These are phyloP conservation scores for Isatis tinctoria DNA, from an alignment of 345 rosid species.

Conservation along the genomic window DNA sequence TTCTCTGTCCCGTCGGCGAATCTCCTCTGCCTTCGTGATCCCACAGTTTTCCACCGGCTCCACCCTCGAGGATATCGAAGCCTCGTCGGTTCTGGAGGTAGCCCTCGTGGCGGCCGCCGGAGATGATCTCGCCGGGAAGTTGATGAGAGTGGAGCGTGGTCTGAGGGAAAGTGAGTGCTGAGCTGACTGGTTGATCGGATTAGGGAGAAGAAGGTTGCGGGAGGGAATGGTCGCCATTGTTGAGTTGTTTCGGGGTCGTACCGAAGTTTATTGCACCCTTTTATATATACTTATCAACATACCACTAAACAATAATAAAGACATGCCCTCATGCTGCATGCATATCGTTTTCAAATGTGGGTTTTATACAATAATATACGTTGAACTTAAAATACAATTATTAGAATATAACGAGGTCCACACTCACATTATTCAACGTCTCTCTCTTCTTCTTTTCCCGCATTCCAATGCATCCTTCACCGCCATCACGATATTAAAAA, in stretches of 20 bases:
- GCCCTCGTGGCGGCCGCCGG: constrained; percentile 6
- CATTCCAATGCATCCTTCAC: not conserved
- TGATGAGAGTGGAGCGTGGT: not conserved
- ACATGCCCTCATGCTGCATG: not conserved
- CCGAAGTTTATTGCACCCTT: not conserved
- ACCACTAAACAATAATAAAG: not conserved
- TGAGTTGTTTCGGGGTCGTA: not conserved
- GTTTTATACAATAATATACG: not conserved
- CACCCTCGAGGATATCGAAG: constrained; percentile 24
- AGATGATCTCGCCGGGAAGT: not conserved
- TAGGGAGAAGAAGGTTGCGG: constrained; percentile 26
- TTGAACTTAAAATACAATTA: not conserved
- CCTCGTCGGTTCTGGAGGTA: constrained; percentile 24
- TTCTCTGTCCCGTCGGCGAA: constrained; percentile 20
- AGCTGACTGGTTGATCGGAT: not conserved
- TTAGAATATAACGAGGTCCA: not conserved
- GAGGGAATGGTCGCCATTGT: constrained; percentile 43
- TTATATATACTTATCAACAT: not conserved
- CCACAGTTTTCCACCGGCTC: not conserved
- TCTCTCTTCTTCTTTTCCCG: not conserved
- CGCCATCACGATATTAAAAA: not conserved
- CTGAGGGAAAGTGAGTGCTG: constrained; percentile 4
- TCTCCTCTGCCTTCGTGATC: constrained; percentile 18
- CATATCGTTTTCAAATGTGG: constrained; percentile 1
- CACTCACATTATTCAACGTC: not conserved